Conservation (phyloP, 2,329 filamentous ascomycete species). For the Metarhizium robertsii region DNA sequence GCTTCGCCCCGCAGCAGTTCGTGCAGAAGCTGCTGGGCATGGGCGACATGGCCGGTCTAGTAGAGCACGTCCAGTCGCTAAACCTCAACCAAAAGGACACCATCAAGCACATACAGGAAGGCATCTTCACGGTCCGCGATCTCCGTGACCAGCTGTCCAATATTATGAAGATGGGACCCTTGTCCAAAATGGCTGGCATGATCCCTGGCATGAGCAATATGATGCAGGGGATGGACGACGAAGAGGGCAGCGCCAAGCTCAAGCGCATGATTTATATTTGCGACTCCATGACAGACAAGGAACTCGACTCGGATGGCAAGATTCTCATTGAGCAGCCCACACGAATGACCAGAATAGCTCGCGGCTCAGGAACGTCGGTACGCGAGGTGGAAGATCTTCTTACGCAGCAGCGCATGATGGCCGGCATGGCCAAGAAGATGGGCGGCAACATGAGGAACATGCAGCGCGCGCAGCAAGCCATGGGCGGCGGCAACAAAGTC, state of each 20-base stretch:
- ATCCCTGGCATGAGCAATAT: conserved; percentile 89
- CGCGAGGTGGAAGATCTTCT: conserved; percentile 57
- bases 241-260: conserved; percentile 86
- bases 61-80: conserved; percentile 92
- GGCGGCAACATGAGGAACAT: conserved; percentile 97
- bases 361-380: conserved; percentile 83
- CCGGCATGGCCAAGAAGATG: conserved; percentile 98
- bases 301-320: conserved; percentile 92
- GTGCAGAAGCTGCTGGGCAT: conserved; percentile 91
- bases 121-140: conserved; percentile 91
- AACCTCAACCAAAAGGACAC: conserved; percentile 98
- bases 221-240: conserved; percentile 95
- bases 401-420: conserved; percentile 99
- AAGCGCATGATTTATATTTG: conserved; percentile 99
- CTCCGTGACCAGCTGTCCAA: conserved; percentile 91
- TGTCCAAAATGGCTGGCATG: conserved; percentile 98
- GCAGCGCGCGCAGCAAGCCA: conserved; percentile 82
- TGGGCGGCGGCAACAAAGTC: conserved; percentile 83
- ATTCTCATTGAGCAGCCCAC: conserved; percentile 87
- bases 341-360: conserved; percentile 84
- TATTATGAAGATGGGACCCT: conserved; percentile 98
- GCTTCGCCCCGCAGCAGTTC: conserved; percentile 87
- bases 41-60: conserved; percentile 90
- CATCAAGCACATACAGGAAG: conserved; percentile 97
- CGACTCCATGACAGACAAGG: conserved; percentile 94